Base-by-base conservation (phyloP, 106 monocot genomes). In the Dendrobium officinale region DNA sequence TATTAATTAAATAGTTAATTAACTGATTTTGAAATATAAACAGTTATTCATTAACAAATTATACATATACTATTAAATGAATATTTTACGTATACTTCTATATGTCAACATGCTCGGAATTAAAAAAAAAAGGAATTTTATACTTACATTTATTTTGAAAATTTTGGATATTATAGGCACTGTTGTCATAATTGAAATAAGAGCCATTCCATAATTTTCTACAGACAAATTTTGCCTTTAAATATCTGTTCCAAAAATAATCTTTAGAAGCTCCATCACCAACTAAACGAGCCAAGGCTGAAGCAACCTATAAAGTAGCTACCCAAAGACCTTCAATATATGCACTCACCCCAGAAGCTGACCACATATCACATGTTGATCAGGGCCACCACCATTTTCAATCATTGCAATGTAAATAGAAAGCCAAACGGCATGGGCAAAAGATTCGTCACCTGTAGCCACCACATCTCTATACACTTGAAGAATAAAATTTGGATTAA, bases 171-270 rank as follows among this genome's bases (percentile, higher is more conserved):
- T 37, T 37, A 37, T 37, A 37, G 3, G 31, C 85, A 73, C 88
- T 92, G 31, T 85, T 83, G 79, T 94, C 94, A 81, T 97, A 97
- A 82, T 90, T 86, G 70, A 94, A 97, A 80, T 97, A 97, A 51
- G 93, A 87, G 67, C 97, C 97, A 86, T 94, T 94, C 95, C 95
- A 96, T 20, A 96, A 66, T 77, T 85, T 85, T 61, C 75, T 79
- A 84, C 93, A 93, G 6, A 91, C 94, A 67, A 74, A 4, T 80
- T 92, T 94, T 20, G 94, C 94, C 67, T 77, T 92, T 45, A 56
- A 75, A 79, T 79, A 97, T 67, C 85, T 94, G 11, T 85, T 78
- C 87, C 85, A 88, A n/a, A 97, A 97, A 75, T 85, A 79, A 9
- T 78, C 77, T 81, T 90, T 84, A 61, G 90, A 94, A 31, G 72